Conservation (phyloP, 164 flowering plant genomes). For the Santalum album region DNA sequence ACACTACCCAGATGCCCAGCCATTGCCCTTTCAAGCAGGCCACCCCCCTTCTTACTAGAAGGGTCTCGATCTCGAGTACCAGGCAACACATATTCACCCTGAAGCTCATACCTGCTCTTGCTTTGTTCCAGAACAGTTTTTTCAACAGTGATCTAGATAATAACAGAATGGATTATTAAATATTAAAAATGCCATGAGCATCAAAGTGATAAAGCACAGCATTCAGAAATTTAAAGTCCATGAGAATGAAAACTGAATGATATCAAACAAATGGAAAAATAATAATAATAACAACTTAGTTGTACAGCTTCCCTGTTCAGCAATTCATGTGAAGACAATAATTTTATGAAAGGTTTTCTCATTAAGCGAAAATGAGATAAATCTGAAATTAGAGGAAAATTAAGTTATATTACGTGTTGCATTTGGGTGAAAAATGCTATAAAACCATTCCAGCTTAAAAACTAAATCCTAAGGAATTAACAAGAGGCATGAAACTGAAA, state of each 20-base stretch:
- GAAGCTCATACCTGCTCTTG: constrained; percentile 88
- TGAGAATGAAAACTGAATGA: background rate
- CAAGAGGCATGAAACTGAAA: too few relatives aligned
- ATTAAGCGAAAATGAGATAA: too few relatives aligned
- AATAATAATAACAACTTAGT: too few relatives aligned
- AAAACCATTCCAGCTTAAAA: too few relatives aligned
- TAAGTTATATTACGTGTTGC: too few relatives aligned
- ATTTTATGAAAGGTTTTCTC: too few relatives aligned
- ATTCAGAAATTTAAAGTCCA: background rate
- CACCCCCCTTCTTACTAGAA: constrained; percentile 45
- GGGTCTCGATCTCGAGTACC: constrained; percentile 74
- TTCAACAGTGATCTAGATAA: constrained; percentile 76
- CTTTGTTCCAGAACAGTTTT: constrained; percentile 81
- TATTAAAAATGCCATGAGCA: background rate
- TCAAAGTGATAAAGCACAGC: background rate
- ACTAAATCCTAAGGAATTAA: too few relatives aligned
- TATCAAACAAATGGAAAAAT: too few relatives aligned
- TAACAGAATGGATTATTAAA: background rate
- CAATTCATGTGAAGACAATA: too few relatives aligned
- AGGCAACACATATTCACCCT: constrained; percentile 98
- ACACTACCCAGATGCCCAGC: constrained; percentile 83
- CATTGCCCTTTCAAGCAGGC: constrained; percentile 68
- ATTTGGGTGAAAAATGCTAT: too few relatives aligned
- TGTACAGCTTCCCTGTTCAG: too few relatives aligned
- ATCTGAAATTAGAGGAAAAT: too few relatives aligned